A percentile compares a stretch with the other conserved stretches of the same genome.
Evolutionary conservation across 169 alveolate species (phyloP).

Genomic region (Fabrea salina): DNA sequence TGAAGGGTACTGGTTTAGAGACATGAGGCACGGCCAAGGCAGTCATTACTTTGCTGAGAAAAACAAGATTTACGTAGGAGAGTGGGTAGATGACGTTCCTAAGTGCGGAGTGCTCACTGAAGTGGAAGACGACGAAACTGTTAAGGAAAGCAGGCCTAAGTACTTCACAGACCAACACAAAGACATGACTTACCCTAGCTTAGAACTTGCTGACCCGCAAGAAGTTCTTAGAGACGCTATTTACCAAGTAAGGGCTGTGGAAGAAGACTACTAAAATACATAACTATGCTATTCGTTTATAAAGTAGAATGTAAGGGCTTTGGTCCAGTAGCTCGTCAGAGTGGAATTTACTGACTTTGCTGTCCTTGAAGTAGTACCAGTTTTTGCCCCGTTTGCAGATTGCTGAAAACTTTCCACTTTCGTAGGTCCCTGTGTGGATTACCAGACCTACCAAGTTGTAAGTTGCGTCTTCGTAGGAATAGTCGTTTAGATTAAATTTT

Average conservation of each 20-base stretch:
- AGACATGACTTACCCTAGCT: constrained; percentile 59
- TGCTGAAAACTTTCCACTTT: constrained; percentile 9
- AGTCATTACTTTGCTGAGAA: constrained; percentile 72
- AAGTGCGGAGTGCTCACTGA: constrained; percentile 83
- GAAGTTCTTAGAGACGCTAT: constrained; percentile 64
- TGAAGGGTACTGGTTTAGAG: constrained; percentile 93
- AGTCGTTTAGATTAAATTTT: background rate
- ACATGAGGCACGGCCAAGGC: constrained; percentile 94
- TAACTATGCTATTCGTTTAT: background rate
- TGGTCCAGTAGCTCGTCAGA: background rate
- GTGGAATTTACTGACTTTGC: background rate
- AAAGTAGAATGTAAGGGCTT: background rate
- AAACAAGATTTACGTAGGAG: constrained; percentile 81
- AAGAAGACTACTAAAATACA: constrained; percentile 31
- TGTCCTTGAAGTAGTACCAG: constrained; percentile 14
- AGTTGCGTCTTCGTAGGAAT: background rate
- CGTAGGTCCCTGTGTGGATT: constrained; percentile 8
- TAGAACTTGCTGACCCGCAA: constrained; percentile 66
- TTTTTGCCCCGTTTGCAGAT: constrained; percentile 9
- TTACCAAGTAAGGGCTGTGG: constrained; percentile 58
- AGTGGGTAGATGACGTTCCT: constrained; percentile 85
- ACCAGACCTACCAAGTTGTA: background rate
- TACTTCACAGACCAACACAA: constrained; percentile 70
- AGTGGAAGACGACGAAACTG: constrained; percentile 76
- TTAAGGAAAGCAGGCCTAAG: constrained; percentile 37